phyloP scores from a whole-genome alignment of 2,329 filamentous ascomycete genomes.

The Cryphonectria naterciae region DNA sequence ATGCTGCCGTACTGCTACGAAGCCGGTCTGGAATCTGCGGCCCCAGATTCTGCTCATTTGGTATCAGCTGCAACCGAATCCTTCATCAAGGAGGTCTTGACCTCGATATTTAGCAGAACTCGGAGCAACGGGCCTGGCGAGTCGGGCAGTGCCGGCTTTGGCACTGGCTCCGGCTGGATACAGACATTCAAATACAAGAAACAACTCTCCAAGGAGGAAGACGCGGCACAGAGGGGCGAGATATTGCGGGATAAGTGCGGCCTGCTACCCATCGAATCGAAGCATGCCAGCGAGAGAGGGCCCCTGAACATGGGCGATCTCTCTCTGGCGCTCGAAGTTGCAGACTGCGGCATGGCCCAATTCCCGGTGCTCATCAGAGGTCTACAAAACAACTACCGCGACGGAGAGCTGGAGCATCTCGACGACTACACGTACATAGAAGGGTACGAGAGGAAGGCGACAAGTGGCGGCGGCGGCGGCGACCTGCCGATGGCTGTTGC shows the following conservation, averaged over 20 bases:
- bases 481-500: slow-evolving; percentile 40
- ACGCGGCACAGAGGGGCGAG: slow-evolving; percentile 72
- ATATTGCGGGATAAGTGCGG: slow-evolving; percentile 75
- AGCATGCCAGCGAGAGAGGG: slow-evolving; percentile 71
- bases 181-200: slow-evolving; percentile 78
- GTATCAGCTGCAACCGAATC: slow-evolving; percentile 69
- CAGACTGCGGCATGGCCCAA: slow-evolving; percentile 74
- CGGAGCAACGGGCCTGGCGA: slow-evolving; percentile 68
- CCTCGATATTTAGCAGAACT: slow-evolving; percentile 66
- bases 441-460: slow-evolving; percentile 37
- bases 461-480: slow-evolving; percentile 37
- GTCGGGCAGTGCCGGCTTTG: slow-evolving; percentile 64
- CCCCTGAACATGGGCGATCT: slow-evolving; percentile 80
- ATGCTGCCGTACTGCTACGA: slow-evolving; percentile 74
- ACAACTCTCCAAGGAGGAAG: slow-evolving; percentile 77
- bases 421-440: slow-evolving; percentile 61
- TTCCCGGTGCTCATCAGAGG: slow-evolving; percentile 76
- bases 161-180: slow-evolving; percentile 70
- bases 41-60: slow-evolving; percentile 63
- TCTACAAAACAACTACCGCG: slow-evolving; percentile 72
- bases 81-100: slow-evolving; percentile 68
- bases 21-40: slow-evolving; percentile 61
- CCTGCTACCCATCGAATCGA: slow-evolving; percentile 79
- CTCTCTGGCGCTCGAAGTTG: slow-evolving; percentile 73
- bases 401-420: slow-evolving; percentile 74